Conservation (phyloP, 1,139 yeast genomes). For the Pichia sp. region DNA sequence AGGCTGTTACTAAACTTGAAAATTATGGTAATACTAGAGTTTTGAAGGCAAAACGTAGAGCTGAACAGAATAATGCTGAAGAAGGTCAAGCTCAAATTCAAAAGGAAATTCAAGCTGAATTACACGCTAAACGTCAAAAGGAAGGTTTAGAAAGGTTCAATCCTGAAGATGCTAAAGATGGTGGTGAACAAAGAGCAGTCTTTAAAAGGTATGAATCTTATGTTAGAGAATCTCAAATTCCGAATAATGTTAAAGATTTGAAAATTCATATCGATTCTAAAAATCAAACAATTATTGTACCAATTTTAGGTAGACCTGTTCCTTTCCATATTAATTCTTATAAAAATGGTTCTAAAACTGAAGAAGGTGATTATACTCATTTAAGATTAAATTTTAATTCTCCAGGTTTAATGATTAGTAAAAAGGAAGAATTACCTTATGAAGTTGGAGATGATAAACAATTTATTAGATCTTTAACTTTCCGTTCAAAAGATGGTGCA, state of each 20-base stretch:
- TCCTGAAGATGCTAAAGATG: slow-evolving; percentile 64
- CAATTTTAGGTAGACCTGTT: slow-evolving; percentile 93
- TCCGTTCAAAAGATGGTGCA: slow-evolving; percentile 85
- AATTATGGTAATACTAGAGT: slow-evolving; percentile 45
- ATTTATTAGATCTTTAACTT: slow-evolving; percentile 79
- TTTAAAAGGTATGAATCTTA: slow-evolving; percentile 93
- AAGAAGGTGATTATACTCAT: slow-evolving; percentile 92
- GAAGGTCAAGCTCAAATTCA: slow-evolving; percentile 79
- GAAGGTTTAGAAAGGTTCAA: slow-evolving; percentile 76
- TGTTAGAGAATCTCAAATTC: slow-evolving; percentile 87
- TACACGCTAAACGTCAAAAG: slow-evolving; percentile 80
- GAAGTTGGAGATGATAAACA: slow-evolving; percentile 83
- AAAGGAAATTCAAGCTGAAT: slow-evolving; percentile 71
- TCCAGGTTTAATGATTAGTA: slow-evolving; percentile 59
- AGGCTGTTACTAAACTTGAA: slow-evolving; percentile 28
- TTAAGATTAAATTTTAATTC: slow-evolving; percentile 86
- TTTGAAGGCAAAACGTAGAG: slow-evolving; percentile 71
- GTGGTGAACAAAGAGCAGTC: slow-evolving; percentile 60
- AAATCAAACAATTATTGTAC: slow-evolving; percentile 81
- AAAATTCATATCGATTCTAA: slow-evolving; percentile 83
- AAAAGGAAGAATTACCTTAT: slow-evolving; percentile 76
- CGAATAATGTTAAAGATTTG: slow-evolving; percentile 72
- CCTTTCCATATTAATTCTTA: slow-evolving; percentile 94
- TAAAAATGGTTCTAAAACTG: slow-evolving; percentile 91
- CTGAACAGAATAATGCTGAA: slow-evolving; percentile 65